Conservation (phyloP, 108 stramenopile species). For the Nitzschia sp. region DNA sequence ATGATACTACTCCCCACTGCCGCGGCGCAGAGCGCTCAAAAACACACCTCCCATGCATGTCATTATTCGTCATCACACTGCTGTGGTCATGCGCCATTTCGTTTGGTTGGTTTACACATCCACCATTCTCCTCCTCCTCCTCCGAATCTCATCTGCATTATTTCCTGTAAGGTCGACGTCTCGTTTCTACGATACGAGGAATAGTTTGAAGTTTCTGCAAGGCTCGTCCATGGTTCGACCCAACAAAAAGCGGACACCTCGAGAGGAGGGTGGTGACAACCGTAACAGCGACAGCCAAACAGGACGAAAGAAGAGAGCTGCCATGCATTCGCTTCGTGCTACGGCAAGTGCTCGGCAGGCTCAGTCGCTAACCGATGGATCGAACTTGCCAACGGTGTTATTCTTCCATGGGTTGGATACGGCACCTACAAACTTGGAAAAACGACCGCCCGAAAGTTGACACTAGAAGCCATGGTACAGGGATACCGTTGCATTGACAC, state of each 20-base stretch:
- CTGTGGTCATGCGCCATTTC: too few relatives aligned
- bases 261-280: background rate
- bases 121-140: too few relatives aligned
- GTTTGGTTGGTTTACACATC: too few relatives aligned
- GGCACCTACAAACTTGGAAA: conserved; percentile 76
- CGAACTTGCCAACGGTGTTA: conserved; percentile 16
- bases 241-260: background rate
- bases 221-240: background rate
- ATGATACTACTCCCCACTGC: too few relatives aligned
- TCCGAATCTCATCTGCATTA: too few relatives aligned
- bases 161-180: too few relatives aligned
- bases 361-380: conserved; percentile 28
- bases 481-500: conserved; percentile 78
- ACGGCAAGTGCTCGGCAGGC: conserved; percentile 19
- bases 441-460: conserved; percentile 35
- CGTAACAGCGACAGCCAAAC: background rate
- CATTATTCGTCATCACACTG: too few relatives aligned
- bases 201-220: too few relatives aligned
- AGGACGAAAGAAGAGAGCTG: background rate
- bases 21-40: too few relatives aligned
- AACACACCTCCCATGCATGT: too few relatives aligned
- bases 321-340: conserved; percentile 6
- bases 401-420: conserved; percentile 69
- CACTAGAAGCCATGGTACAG: conserved; percentile 48
- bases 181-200: too few relatives aligned